Evolutionary conservation across 495 filamentous ascomycete species (phyloP), one percentile per base, ranked within the genome.

Genomic region (Penicillium robsamsonii): DNA sequence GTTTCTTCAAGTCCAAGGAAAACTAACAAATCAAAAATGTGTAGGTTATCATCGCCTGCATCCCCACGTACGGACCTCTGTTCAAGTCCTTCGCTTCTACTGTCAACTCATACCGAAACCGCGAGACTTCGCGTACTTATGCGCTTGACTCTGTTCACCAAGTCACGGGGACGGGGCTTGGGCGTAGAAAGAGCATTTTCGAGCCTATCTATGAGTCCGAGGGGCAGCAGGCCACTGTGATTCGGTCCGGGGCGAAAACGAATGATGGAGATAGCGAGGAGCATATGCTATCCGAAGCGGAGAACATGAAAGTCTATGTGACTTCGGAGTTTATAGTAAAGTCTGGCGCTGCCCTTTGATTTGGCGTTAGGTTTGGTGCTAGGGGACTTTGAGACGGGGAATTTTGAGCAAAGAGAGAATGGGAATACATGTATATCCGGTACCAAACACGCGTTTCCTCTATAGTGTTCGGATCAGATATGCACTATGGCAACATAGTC

Each of bases 21-120:
- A 37, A 30, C 27, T 53, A 46, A 57, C 40, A 42, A n/a, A 46
- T 4, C 17, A 33, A 30, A 45, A 17, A 45, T 31, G 13, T 17
- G 30, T 17, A 70, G 67, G 72, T 81, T 22, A 75, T 82, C 27
- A 66, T 80, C 49, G 64, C 75, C 40, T 80, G 71, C 56, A 61
- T 82, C 13, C 79, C 79, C 30, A 75, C 78, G 15, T 76, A 81
- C 55, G 73, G 76, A 0, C 79, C 80, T 12, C 65, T 82, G 13
- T 70, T 83, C 66, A 75, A 66, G 43, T 66, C 73, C 48, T 74
- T 75, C 47, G 57, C 64, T 24, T 56, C 61, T 6, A 61, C 57
- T 13, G 25, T 69, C 46, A 50, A 43, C 25, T 70, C 65, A 18
- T 64, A 67, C 56, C 57, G 56, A 31, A 53, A 47, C 9, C 53